Percentiles rank a stretch among this genome's conserved stretches.
Conservation (phyloP, 306 rosid genomes). For the Vigna unguiculata region DNA sequence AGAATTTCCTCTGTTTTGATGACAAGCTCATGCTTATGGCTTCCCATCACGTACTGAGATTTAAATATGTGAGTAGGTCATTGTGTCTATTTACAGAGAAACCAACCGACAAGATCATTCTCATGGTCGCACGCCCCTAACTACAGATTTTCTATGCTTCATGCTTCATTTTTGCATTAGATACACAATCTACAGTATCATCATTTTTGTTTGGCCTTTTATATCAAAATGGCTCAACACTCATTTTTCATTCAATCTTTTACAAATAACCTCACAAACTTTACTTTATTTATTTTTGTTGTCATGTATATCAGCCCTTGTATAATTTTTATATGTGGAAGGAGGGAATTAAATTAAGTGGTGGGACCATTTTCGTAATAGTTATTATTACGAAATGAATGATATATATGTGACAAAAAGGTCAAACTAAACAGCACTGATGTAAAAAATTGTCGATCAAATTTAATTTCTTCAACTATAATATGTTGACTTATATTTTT, state of each 20-base stretch:
- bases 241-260: too few relatives aligned
- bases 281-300: too few relatives aligned
- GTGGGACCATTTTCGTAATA: background rate
- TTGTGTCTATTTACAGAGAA: constrained; percentile 53
- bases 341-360: background rate
- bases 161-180: background rate
- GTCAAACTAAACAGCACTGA: background rate
- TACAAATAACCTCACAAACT: too few relatives aligned
- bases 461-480: background rate
- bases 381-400: background rate
- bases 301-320: too few relatives aligned
- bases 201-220: background rate
- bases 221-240: too few relatives aligned
- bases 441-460: background rate
- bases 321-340: too few relatives aligned
- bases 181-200: background rate
- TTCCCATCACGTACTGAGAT: constrained; percentile 47
- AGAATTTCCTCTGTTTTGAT: constrained; percentile 30
- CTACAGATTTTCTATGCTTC: background rate
- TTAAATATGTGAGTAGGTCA: constrained; percentile 29
- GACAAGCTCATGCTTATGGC: constrained; percentile 6
- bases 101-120: constrained; percentile 31
- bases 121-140: constrained; percentile 20
- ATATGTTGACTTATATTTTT: constrained; percentile 8
- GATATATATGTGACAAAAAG: background rate